Percentiles rank a stretch among this genome's conserved stretches.
These are phyloP conservation scores for Dipteronia dyeriana DNA, from an alignment of 345 rosid genomes.

Conservation along the genomic window DNA sequence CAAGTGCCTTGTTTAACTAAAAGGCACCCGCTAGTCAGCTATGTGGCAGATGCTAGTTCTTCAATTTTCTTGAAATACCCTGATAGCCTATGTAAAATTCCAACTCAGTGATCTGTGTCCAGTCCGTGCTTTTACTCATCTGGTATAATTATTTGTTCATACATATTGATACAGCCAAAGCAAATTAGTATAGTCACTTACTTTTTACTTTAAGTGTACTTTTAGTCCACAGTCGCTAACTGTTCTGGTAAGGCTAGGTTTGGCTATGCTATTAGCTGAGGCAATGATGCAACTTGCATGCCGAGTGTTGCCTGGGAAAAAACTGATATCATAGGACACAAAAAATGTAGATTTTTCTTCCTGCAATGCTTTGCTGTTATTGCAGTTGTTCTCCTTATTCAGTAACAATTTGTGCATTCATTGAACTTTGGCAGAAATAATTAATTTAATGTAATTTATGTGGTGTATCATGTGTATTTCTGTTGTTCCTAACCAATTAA, in stretches of 20 bases:
- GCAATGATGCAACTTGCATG: not conserved
- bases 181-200: not conserved
- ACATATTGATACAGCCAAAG: not conserved
- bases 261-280: not conserved
- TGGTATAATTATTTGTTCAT: not conserved
- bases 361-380: not conserved
- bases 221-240: not conserved
- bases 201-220: not conserved
- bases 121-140: not conserved
- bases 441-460: not conserved
- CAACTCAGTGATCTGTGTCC: not conserved
- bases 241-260: not conserved
- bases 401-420: not conserved
- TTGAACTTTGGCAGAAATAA: not conserved
- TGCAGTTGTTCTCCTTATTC: not conserved
- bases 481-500: too few relatives aligned
- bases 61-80: not conserved
- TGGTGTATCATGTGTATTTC: too few relatives aligned
- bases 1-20: slow-evolving; percentile 4
- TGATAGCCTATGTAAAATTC: not conserved
- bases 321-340: not conserved
- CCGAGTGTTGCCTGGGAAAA: not conserved
- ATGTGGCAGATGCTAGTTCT: not conserved
- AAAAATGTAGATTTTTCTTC: not conserved
- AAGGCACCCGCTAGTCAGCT: not conserved